Conservation (phyloP, 2,329 filamentous ascomycete species). For the Arthrobotrys sphaeroides region DNA sequence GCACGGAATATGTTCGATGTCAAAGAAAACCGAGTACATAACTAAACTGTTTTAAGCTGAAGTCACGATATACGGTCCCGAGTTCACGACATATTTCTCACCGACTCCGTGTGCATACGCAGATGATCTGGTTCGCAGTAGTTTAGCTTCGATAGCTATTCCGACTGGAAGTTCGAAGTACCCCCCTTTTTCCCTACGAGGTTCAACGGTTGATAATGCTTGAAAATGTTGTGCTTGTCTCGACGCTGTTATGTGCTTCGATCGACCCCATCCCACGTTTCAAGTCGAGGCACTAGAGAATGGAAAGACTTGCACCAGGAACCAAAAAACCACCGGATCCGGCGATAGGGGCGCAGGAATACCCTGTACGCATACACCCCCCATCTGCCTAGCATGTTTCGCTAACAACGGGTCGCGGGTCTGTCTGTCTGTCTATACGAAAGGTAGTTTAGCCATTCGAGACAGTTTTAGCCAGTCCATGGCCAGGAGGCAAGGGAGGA, state of each 20-base stretch:
- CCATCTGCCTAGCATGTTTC: constrained; percentile 21
- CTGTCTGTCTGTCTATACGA: not conserved
- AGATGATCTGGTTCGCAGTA: not conserved
- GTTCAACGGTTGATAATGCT: not conserved
- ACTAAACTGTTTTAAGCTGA: constrained; percentile 38
- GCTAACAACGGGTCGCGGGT: constrained; percentile 11
- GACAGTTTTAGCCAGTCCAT: not conserved
- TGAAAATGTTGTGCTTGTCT: constrained; percentile 13
- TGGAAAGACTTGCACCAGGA: constrained; percentile 24
- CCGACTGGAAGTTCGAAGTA: not conserved
- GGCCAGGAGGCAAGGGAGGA: not conserved
- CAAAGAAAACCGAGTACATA: not conserved
- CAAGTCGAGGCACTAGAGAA: constrained; percentile 21
- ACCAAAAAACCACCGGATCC: constrained; percentile 46
- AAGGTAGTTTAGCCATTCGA: constrained; percentile 6
- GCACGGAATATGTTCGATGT: constrained; percentile 8
- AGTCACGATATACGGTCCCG: constrained; percentile 51
- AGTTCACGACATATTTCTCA: constrained; percentile 40
- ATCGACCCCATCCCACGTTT: constrained; percentile 31
- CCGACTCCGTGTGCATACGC: constrained; percentile 5
- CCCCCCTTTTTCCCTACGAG: not conserved
- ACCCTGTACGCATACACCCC: constrained; percentile 7
- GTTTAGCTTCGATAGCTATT: constrained; percentile 6
- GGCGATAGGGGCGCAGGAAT: constrained; percentile 41
- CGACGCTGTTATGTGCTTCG: not conserved